These are phyloP conservation scores for Hemileccinum rubropunctum DNA, from an alignment of 768 basidiomycete genomes.

Conservation along the genomic window DNA sequence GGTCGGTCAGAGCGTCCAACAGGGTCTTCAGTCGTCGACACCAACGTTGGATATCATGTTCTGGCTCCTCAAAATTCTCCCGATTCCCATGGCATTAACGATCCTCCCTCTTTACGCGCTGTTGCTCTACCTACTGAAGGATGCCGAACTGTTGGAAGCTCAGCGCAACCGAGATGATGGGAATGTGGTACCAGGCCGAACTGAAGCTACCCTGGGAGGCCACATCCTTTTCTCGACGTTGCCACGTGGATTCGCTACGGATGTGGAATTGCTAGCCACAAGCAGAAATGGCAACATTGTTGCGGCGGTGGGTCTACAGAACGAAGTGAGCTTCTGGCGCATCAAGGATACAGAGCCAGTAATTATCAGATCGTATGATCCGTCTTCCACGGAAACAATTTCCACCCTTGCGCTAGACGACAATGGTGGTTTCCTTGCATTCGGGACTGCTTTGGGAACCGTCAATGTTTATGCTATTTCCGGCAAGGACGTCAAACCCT, in stretches of 20 bases:
- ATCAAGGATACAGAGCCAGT: slow-evolving; percentile 40
- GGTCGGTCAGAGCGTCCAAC: slow-evolving; percentile 20
- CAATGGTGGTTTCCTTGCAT: slow-evolving; percentile 59
- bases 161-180: slow-evolving; percentile 62
- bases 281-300: slow-evolving; percentile 66
- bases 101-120: slow-evolving; percentile 71
- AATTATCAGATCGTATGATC: slow-evolving; percentile 45
- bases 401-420: slow-evolving; percentile 65
- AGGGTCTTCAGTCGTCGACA: slow-evolving; percentile 43
- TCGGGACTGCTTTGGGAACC: slow-evolving; percentile 66
- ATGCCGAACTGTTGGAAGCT: slow-evolving; percentile 86
- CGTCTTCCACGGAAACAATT: slow-evolving; percentile 46
- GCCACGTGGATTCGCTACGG: slow-evolving; percentile 77
- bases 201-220: slow-evolving; percentile 34
- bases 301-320: slow-evolving; percentile 73
- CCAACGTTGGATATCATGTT: slow-evolving; percentile 54
- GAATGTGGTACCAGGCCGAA: slow-evolving; percentile 32
- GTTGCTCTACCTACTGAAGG: slow-evolving; percentile 83
- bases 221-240: slow-evolving; percentile 62
- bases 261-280: slow-evolving; percentile 76
- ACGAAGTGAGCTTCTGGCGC: slow-evolving; percentile 73
- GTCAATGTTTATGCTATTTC: slow-evolving; percentile 63
- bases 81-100: slow-evolving; percentile 80
- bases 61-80: slow-evolving; percentile 82
- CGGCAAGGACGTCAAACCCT: slow-evolving; percentile 34